A percentile compares a stretch with the other conserved stretches of the same genome.
Conservation (phyloP, 1,284 basidiomycete species). For the Cutaneotrichosporon cavernicola region DNA sequence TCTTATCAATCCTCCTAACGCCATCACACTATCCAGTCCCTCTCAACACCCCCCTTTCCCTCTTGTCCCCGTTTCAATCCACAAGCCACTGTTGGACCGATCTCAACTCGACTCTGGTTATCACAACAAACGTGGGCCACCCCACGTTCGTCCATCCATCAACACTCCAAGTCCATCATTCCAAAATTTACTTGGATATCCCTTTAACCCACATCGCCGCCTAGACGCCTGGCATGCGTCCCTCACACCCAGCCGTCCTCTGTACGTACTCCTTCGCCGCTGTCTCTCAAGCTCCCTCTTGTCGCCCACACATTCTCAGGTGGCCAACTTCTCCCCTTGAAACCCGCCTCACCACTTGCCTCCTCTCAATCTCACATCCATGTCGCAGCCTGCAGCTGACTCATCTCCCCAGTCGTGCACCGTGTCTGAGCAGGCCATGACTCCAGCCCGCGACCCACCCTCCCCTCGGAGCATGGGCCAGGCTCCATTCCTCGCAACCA, state of each 20-base stretch:
- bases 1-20: background rate
- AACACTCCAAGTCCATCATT: background rate
- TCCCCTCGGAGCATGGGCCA: background rate
- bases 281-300: background rate
- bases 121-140: conserved; percentile 1
- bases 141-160: background rate
- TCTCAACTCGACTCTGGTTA: background rate
- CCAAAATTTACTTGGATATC: conserved; percentile 1
- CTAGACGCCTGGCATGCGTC: conserved; percentile 14
- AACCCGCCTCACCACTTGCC: background rate
- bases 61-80: background rate
- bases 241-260: background rate
- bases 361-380: background rate
- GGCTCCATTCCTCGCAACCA: background rate
- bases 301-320: background rate
- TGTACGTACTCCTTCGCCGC: background rate
- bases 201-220: background rate
- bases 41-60: background rate
- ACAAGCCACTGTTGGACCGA: background rate
- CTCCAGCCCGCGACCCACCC: conserved; percentile 3
- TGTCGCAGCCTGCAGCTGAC: background rate
- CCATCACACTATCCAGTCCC: background rate
- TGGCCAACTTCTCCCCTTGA: background rate
- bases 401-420: background rate
- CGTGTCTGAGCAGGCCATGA: conserved; percentile 12